Base-by-base conservation (phyloP, 371 early-diverging fungal species). In the Mortierella sp. region DNA sequence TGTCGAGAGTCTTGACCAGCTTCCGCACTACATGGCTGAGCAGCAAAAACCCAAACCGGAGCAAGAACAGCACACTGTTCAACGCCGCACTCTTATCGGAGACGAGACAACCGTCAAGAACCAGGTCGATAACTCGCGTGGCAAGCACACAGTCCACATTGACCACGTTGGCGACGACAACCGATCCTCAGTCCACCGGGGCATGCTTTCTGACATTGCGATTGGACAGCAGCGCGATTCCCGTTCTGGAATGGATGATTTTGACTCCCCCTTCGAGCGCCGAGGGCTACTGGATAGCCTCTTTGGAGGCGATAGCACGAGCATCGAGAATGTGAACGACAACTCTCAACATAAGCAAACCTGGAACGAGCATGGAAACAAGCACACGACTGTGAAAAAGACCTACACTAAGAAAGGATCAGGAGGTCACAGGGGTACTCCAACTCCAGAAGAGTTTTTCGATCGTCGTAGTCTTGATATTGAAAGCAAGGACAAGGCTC, bases 71-170 rank as follows among this genome's bases (percentile, higher is more conserved):
- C 3, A 9, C 37, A 9, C 37, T 9, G 9, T 37, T 37, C 37
- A 52, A 18, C 66, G 62, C 16, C 61, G 72, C n/a, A 62, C 72
- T 9, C 45, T 66, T 21, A 58, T 72, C 46, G 67, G 67, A 0
- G 52, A 72, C 43, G 72, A 66, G 45, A 57, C 61, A 37, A 23
- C 66, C 16, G 21, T 66, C 62, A 18, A 21, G 19, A 66, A 66
- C 50, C 72, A 66, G 28, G 57, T 62, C 12, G 71, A 70, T 50
- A 70, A 64, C 57, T 69, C 69, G 43, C 44, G 11, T n/a, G 72
- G 72, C 62, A 72, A 66, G 62, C 56, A 57, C 5, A 52, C 37
- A 23, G 50, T 62, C 37, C 47, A 58, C 11, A 48, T 72, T 26
- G 62, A 66, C 43, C 72, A 72, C 43, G 62, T 48, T 30, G 67